A percentile compares a stretch with the other conserved stretches of the same genome.
These are phyloP conservation scores for Lasiodiplodia citricola DNA, from an alignment of 2,329 filamentous ascomycete genomes.

Conservation along the genomic window DNA sequence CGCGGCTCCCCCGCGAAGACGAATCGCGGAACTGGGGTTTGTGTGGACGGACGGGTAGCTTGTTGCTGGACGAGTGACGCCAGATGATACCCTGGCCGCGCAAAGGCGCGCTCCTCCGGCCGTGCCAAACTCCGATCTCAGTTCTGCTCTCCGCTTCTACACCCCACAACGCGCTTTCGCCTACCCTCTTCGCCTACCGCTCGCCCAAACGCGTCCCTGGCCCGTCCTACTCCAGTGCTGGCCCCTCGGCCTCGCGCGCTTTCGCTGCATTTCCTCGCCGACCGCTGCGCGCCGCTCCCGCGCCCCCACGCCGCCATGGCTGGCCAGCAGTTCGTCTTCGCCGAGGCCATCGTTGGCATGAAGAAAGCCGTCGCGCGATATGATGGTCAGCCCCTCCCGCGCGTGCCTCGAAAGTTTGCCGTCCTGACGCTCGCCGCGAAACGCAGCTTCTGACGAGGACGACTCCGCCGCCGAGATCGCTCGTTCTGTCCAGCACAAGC, in stretches of 20 bases:
- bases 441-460: slow-evolving; percentile 71
- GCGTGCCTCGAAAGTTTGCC: slow-evolving; percentile 1
- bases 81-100: slow-evolving; percentile 13
- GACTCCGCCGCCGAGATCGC: slow-evolving; percentile 74
- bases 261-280: neutral
- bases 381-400: slow-evolving; percentile 18
- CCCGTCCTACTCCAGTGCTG: neutral
- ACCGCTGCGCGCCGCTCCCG: slow-evolving; percentile 1
- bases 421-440: slow-evolving; percentile 1
- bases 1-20: slow-evolving; percentile 19
- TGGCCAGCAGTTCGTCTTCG: slow-evolving; percentile 47
- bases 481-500: slow-evolving; percentile 66
- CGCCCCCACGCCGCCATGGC: slow-evolving; percentile 37
- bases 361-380: slow-evolving; percentile 36
- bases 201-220: neutral
- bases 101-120: slow-evolving; percentile 6
- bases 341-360: slow-evolving; percentile 47
- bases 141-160: slow-evolving; percentile 21
- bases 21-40: slow-evolving; percentile 5
- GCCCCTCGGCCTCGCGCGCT: neutral
- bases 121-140: slow-evolving; percentile 22
- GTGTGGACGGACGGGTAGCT: neutral
- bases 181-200: neutral
- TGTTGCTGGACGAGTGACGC: slow-evolving; percentile 16
- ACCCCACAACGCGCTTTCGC: slow-evolving; percentile 6